These are phyloP conservation scores for Fistulifera pelliculosa DNA, from an alignment of 108 stramenopile genomes.

Conservation along the genomic window DNA sequence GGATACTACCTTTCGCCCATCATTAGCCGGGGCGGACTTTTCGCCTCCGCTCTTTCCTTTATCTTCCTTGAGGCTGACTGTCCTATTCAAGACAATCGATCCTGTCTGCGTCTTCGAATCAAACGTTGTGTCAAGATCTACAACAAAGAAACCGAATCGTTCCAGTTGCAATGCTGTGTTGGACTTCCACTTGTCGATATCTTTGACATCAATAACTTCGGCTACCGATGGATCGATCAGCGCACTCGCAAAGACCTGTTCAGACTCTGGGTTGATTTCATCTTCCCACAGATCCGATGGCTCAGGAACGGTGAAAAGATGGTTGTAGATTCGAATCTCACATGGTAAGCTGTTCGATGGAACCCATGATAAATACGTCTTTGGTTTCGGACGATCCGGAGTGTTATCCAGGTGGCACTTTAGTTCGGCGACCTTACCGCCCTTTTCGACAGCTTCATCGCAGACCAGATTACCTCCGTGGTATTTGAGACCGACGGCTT, in stretches of 20 bases:
- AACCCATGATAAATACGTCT: constrained; percentile 75
- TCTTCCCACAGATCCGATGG: constrained; percentile 87
- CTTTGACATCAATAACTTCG: constrained; percentile 37
- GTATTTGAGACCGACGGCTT: constrained; percentile 91
- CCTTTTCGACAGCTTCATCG: constrained; percentile 37
- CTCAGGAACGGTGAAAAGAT: constrained; percentile 84
- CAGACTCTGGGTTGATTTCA: constrained; percentile 82
- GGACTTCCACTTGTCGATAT: constrained; percentile 58
- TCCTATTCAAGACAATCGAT: constrained; percentile 88
- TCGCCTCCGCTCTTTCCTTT: constrained; percentile 38
- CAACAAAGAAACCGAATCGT: constrained; percentile 94
- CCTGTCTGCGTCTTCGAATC: constrained; percentile 44
- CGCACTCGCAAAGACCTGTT: constrained; percentile 61
- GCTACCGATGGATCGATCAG: constrained; percentile 72
- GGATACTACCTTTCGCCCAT: constrained; percentile 22
- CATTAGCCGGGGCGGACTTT: constrained; percentile 12
- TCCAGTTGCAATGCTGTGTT: constrained; percentile 88
- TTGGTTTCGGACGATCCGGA: constrained; percentile 62
- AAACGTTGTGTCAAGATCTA: constrained; percentile 86
- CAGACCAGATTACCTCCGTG: constrained; percentile 74
- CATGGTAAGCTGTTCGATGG: constrained; percentile 52
- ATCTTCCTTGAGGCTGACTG: constrained; percentile 87
- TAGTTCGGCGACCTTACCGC: constrained; percentile 44
- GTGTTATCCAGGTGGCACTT: constrained; percentile 57
- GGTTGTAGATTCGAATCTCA: constrained; percentile 88